Evolutionary conservation across 352 stramenopile genomes (phyloP).

Genomic region (Globisporangium middletonii): DNA sequence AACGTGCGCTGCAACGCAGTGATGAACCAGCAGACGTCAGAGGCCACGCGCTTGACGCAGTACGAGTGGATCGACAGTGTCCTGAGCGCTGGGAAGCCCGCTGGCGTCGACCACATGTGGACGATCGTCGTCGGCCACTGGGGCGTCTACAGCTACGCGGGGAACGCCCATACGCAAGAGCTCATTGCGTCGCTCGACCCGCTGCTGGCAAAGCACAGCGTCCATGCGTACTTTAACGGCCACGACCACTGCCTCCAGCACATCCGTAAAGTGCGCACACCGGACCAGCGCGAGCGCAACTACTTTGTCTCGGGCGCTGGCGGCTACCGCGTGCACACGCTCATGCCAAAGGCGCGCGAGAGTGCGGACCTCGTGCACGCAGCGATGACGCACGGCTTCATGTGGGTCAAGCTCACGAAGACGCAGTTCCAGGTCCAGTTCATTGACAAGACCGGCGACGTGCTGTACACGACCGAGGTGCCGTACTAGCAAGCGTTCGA

Average conservation of each 20-base stretch:
- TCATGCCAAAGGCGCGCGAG: constrained; percentile 57
- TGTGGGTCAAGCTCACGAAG: constrained; percentile 69
- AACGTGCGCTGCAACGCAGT: constrained; percentile 66
- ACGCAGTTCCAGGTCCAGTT: constrained; percentile 71
- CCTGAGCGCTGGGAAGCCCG: constrained; percentile 47
- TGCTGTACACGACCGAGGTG: constrained; percentile 81
- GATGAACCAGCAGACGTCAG: constrained; percentile 79
- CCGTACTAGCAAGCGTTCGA: constrained; percentile 23
- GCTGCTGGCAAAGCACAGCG: constrained; percentile 72
- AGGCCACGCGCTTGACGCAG: constrained; percentile 45
- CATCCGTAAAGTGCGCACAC: constrained; percentile 32
- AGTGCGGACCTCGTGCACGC: constrained; percentile 73
- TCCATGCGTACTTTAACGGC: constrained; percentile 85
- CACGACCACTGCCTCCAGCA: constrained; percentile 86
- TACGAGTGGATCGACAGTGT: constrained; percentile 76
- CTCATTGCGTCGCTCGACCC: constrained; percentile 68
- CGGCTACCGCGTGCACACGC: constrained; percentile 60
- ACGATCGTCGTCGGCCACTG: constrained; percentile 81
- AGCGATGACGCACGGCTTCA: constrained; percentile 82
- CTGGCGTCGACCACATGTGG: constrained; percentile 77
- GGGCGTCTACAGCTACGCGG: constrained; percentile 80
- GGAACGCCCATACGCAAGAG: constrained; percentile 74
- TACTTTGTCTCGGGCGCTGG: constrained; percentile 81
- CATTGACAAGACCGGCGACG: constrained; percentile 52
- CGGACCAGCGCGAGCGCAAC: constrained; percentile 38